Conservation (phyloP, 2,329 filamentous ascomycete genomes). For the Ophiostoma tasmaniense region DNA sequence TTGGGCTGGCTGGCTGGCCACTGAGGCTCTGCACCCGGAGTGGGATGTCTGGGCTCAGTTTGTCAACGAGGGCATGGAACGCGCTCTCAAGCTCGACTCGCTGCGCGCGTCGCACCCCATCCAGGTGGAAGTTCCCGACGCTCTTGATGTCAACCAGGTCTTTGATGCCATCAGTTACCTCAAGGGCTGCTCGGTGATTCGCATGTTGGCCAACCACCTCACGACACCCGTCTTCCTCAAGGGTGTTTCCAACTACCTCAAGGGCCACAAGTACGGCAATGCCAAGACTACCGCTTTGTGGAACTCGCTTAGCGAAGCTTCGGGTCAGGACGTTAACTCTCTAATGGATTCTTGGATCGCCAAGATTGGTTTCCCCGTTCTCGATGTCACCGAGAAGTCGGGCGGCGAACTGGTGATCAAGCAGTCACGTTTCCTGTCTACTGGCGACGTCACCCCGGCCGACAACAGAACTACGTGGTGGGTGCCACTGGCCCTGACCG, state of each 20-base stretch:
- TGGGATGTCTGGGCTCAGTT: slow-evolving; percentile 99
- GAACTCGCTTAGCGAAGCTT: slow-evolving; percentile 78
- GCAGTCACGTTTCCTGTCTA: slow-evolving; percentile 84
- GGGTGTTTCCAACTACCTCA: slow-evolving; percentile 83
- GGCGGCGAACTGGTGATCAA: slow-evolving; percentile 71
- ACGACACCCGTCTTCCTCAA: slow-evolving; percentile 81
- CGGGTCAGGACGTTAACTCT: slow-evolving; percentile 72
- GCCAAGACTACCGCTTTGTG: slow-evolving; percentile 89
- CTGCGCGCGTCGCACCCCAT: slow-evolving; percentile 91
- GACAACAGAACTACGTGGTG: slow-evolving; percentile 94
- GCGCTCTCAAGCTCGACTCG: slow-evolving; percentile 80
- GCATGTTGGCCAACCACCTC: slow-evolving; percentile 89
- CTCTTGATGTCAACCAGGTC: slow-evolving; percentile 93
- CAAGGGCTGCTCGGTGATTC: slow-evolving; percentile 92
- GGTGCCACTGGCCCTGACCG: slow-evolving; percentile 81
- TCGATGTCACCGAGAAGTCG: slow-evolving; percentile 71
- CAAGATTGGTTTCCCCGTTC: slow-evolving; percentile 87
- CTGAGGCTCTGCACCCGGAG: slow-evolving; percentile 86
- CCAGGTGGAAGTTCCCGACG: slow-evolving; percentile 88
- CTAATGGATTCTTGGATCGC: slow-evolving; percentile 95
- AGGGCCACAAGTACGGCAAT: slow-evolving; percentile 78
- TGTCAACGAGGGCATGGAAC: slow-evolving; percentile 88
- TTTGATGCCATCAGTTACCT: slow-evolving; percentile 96
- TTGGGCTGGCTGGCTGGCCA: slow-evolving; percentile 92
- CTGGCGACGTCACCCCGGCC: slow-evolving; percentile 81